Percentiles rank a stretch among this genome's conserved stretches.
These are phyloP conservation scores for Turnera subulata DNA, from an alignment of 345 rosid genomes.

Conservation along the genomic window DNA sequence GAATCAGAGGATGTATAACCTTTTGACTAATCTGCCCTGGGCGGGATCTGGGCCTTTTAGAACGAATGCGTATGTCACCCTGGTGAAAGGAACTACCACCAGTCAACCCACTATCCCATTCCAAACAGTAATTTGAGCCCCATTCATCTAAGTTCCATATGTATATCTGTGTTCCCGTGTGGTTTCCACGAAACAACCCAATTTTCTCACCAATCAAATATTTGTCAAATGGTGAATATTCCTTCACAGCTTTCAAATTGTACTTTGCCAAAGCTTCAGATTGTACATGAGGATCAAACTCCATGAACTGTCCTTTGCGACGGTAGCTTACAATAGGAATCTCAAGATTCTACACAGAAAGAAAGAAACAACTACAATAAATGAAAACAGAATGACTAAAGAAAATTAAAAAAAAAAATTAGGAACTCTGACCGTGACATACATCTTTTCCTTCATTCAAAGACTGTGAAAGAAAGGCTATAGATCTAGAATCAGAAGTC, in stretches of 20 bases:
- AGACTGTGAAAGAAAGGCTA: constrained; percentile 38
- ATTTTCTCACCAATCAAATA: constrained; percentile 38
- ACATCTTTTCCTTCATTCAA: constrained; percentile 38
- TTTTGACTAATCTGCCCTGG: constrained; percentile 32
- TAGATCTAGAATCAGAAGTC: constrained; percentile 32
- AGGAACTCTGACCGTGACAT: not conserved
- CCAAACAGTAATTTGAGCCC: constrained; percentile 30
- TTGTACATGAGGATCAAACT: constrained; percentile 21
- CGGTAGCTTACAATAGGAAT: constrained; percentile 35
- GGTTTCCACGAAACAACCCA: constrained; percentile 21
- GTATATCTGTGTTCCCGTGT: constrained; percentile 31
- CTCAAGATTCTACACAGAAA: constrained; percentile 30
- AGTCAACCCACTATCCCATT: constrained; percentile 17
- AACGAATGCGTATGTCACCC: constrained; percentile 34
- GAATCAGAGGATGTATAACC: no score
- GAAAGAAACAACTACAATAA: not conserved
- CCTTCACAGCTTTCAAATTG: constrained; percentile 28
- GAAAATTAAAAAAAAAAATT: not conserved
- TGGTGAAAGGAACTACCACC: constrained; percentile 36
- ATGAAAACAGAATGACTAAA: constrained; percentile 1
- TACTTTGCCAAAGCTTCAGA: constrained; percentile 30
- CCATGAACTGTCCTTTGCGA: constrained; percentile 32
- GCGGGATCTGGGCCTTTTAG: constrained; percentile 33
- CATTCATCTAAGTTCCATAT: constrained; percentile 37
- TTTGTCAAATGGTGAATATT: constrained; percentile 35